phyloP scores from a whole-genome alignment of 1,284 basidiomycete genomes.

The Athelia psychrophila region DNA sequence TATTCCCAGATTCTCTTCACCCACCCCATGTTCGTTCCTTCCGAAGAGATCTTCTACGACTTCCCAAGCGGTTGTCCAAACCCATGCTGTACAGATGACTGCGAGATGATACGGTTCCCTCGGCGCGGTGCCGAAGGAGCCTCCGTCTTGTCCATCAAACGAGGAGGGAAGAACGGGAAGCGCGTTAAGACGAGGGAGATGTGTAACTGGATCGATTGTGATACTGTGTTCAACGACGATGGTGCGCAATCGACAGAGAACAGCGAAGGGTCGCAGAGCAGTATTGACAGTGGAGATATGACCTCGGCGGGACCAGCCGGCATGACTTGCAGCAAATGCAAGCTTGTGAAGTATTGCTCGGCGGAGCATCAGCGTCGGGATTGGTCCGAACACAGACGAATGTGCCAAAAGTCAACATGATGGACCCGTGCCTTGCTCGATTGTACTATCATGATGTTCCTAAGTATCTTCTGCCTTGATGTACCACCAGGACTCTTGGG shows the following conservation, averaged over 20 bases:
- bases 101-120: conserved; percentile 76
- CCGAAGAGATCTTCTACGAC: conserved; percentile 67
- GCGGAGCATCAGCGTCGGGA: conserved; percentile 66
- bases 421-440: too few species aligned
- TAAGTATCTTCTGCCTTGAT: too few species aligned
- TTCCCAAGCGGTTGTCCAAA: conserved; percentile 75
- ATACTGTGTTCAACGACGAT: conserved; percentile 53
- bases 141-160: conserved; percentile 56
- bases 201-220: conserved; percentile 79
- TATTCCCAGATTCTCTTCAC: conserved; percentile 79
- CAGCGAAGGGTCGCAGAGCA: conserved; percentile 47
- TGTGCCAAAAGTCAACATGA: conserved; percentile 33
- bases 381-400: conserved; percentile 69
- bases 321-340: conserved; percentile 69
- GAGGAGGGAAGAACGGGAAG: conserved; percentile 44
- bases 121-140: conserved; percentile 58
- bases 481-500: too few species aligned
- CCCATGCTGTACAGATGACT: conserved; percentile 72
- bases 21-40: conserved; percentile 63
- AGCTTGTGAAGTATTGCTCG: conserved; percentile 71
- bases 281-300: conserved; percentile 27
- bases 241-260: conserved; percentile 29
- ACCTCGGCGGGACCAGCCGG: conserved; percentile 27
- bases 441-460: too few species aligned
- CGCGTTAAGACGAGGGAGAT: conserved; percentile 52